Conservation (phyloP, 257 asterid genomes). For the Anisodus tanguticus region DNA sequence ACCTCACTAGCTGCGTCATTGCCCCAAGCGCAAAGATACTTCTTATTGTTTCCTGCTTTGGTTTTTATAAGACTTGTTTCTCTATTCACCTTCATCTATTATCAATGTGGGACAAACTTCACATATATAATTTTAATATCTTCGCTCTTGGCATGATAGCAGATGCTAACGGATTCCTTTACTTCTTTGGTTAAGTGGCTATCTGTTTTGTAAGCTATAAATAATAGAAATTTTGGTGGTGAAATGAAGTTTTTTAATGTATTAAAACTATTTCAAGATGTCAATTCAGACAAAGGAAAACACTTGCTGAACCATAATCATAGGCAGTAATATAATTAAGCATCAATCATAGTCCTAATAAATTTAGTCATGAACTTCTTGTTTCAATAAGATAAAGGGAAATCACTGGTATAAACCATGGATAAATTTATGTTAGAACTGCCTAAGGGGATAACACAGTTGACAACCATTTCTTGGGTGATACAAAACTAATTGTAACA, state of each 20-base stretch:
- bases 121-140: neutral
- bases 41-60: rapidly evolving
- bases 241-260: neutral
- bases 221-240: neutral
- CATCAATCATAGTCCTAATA: neutral
- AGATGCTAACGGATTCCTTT: neutral
- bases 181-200: neutral
- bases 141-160: neutral
- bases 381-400: neutral
- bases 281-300: too few species aligned
- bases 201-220: neutral
- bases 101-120: conserved; percentile 42
- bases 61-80: neutral
- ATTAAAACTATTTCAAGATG: too few species aligned
- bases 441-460: conserved; percentile 47
- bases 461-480: too few species aligned
- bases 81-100: neutral
- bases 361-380: neutral
- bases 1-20: conserved; percentile 51
- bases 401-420: neutral
- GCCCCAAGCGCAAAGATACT: conserved; percentile 48
- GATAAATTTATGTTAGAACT: neutral
- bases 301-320: too few species aligned
- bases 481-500: too few species aligned
- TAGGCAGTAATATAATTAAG: neutral